Conservation (phyloP, 1,139 yeast species). For the Blastobotrys ciferrii region DNA sequence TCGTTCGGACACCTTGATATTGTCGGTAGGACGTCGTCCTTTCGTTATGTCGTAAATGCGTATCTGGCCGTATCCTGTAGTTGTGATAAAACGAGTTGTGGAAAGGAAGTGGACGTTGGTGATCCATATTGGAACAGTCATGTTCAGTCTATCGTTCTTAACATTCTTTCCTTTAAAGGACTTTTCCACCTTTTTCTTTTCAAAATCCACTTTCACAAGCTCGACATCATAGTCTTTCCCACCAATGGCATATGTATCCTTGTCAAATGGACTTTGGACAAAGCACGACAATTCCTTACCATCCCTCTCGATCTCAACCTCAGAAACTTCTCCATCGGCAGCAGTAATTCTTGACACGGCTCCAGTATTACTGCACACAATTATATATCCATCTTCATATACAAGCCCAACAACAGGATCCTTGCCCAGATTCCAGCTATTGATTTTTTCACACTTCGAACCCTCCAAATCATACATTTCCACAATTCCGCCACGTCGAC, state of each 20-base stretch:
- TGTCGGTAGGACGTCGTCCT: slow-evolving; percentile 32
- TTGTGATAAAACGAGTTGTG: slow-evolving; percentile 46
- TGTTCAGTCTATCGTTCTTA: slow-evolving; percentile 37
- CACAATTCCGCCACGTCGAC: slow-evolving; percentile 29
- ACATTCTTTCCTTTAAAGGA: slow-evolving; percentile 41
- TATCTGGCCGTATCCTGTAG: slow-evolving; percentile 66
- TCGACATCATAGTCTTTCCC: slow-evolving; percentile 50
- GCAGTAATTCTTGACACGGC: slow-evolving; percentile 17
- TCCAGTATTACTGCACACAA: slow-evolving; percentile 21
- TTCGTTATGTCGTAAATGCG: slow-evolving; percentile 37
- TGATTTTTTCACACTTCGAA: slow-evolving; percentile 4
- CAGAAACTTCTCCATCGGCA: slow-evolving; percentile 12
- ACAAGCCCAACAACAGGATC: slow-evolving; percentile 18
- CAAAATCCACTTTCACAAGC: slow-evolving; percentile 23
- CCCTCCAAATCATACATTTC: slow-evolving; percentile 23
- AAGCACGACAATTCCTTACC: slow-evolving; percentile 15
- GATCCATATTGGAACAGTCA: slow-evolving; percentile 40
- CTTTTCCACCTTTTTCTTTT: slow-evolving; percentile 14
- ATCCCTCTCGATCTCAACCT: slow-evolving; percentile 4
- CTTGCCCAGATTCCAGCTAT: slow-evolving; percentile 2
- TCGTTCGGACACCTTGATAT: slow-evolving; percentile 25
- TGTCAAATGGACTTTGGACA: slow-evolving; percentile 16
- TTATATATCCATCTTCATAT: slow-evolving; percentile 12
- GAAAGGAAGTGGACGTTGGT: slow-evolving; percentile 35
- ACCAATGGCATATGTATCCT: slow-evolving; percentile 36